These are phyloP conservation scores for Pseudotsuga menziesii DNA, from an alignment of 75 land plant species.

Conservation along the genomic window DNA sequence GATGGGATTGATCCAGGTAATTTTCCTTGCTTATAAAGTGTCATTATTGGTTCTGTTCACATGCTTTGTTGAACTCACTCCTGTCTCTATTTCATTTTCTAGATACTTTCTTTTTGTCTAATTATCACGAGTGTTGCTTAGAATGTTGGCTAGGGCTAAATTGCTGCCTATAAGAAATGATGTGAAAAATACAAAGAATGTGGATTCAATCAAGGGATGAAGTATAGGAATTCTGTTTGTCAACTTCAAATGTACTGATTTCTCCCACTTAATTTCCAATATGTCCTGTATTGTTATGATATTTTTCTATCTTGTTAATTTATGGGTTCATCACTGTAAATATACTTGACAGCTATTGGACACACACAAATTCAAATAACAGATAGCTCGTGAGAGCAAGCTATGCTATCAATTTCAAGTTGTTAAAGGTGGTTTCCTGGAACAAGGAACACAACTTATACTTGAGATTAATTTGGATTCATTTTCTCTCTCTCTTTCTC, in stretches of 20 bases:
- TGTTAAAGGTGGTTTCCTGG: neutral
- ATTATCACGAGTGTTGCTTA: neutral
- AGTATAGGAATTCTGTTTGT: neutral
- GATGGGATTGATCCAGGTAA: constrained; percentile 93
- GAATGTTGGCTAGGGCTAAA: neutral
- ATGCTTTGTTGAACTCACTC: constrained; percentile 1
- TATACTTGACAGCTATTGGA: neutral
- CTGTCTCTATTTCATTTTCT: neutral
- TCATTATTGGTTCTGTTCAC: neutral
- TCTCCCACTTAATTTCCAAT: neutral
- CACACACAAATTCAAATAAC: neutral
- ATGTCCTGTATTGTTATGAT: neutral
- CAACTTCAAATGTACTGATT: neutral
- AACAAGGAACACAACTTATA: neutral
- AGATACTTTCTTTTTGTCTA: neutral
- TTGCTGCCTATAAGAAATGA: neutral
- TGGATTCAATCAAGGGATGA: neutral
- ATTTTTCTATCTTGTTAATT: neutral
- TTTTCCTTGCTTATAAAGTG: too few relatives aligned
- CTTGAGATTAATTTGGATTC: neutral
- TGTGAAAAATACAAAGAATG: neutral
- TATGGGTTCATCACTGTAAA: neutral
- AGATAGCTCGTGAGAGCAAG: neutral
- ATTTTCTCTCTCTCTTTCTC: neutral
- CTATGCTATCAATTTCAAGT: neutral